Evolutionary conservation across 75 land plant species (phyloP).

Genomic region (Chamaecyparis obtusa): DNA sequence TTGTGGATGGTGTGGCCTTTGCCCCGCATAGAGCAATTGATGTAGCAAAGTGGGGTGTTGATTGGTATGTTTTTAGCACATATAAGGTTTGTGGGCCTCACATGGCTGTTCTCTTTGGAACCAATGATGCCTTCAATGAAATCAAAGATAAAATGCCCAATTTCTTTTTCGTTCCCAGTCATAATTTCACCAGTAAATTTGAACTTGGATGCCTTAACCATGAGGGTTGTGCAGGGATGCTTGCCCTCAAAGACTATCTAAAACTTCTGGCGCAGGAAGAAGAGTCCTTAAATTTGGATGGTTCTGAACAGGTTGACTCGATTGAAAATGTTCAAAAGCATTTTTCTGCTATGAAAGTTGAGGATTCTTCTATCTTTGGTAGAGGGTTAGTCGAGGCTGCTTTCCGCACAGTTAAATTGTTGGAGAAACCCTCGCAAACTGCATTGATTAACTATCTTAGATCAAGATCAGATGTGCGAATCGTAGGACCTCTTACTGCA

Average conservation of each 20-base stretch:
- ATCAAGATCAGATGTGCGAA: constrained; percentile 11
- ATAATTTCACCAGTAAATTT: constrained; percentile 1
- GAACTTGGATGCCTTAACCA: constrained; percentile 22
- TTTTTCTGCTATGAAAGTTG: not conserved
- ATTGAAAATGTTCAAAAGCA: not conserved
- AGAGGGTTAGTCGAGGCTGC: constrained; percentile 16
- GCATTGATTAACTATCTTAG: constrained; percentile 15
- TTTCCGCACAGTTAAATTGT: not conserved
- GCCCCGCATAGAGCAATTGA: constrained; percentile 21
- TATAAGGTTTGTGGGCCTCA: constrained; percentile 25
- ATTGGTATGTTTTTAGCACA: constrained; percentile 20
- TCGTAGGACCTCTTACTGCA: constrained; percentile 12
- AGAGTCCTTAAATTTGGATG: not conserved
- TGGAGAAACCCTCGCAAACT: constrained; percentile 15
- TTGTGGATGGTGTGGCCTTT: constrained; percentile 19
- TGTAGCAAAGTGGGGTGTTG: constrained; percentile 24
- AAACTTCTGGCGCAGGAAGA: constrained; percentile 5
- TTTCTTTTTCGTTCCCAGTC: constrained; percentile 13
- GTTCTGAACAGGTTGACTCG: not conserved
- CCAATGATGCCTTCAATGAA: constrained; percentile 18
- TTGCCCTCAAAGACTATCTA: constrained; percentile 13
- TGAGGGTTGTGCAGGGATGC: constrained; percentile 14
- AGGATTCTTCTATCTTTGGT: not conserved
- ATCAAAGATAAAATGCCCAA: constrained; percentile 18
- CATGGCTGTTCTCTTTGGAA: not conserved